Base-by-base conservation (phyloP, 2,329 filamentous ascomycete species). In the Elsinoe fawcettii region DNA sequence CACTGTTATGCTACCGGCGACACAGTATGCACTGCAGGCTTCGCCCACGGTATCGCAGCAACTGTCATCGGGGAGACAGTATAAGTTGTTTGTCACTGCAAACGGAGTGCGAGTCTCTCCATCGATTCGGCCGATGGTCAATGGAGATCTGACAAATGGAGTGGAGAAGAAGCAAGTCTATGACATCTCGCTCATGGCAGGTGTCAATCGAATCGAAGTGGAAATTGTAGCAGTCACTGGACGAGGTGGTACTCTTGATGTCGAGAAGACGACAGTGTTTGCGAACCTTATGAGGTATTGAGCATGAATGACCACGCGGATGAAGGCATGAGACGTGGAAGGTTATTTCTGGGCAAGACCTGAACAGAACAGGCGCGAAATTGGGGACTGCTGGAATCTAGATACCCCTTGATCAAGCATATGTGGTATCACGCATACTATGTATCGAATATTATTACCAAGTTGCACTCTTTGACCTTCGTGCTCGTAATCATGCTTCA, bases 261-360 rank as follows among this genome's bases (percentile, higher is more conserved):
- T 91, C 61, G 90, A 96, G 74, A 86, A 86, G 64, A 79, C 90
- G 58, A 89, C 83, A 1, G 77, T 93, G 25, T 87, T 87, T 71
- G 80, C 86, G 60, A 86, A 93, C 70, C 72, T 95, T 64, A 71
- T 83, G 69, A 80, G 73, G 71, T 68, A 68, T 53, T 78, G 69
- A 57, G 34, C 25, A 44, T 30, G 30, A 39, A 14, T 4, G 4
- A 37, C 14, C 9, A 12, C n/a, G 14, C 8, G 23, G 7, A 23
- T 14, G 51, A 18, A n/a, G 12, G 30, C 32, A 18, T 39, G 18
- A 14, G n/a, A 23, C 23, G n/a, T 34, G 47, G 34, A 25, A 46
- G 12, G 16, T 23, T 7, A 20, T 22, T 9, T 25, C 5, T 9
- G 22, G 20, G 18, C 41, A 9, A 12, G 41, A 18, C 22, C 41